A percentile compares a stretch with the other conserved stretches of the same genome.
Evolutionary conservation across 495 filamentous ascomycete genomes (phyloP).

Genomic region (Podospora australis): DNA sequence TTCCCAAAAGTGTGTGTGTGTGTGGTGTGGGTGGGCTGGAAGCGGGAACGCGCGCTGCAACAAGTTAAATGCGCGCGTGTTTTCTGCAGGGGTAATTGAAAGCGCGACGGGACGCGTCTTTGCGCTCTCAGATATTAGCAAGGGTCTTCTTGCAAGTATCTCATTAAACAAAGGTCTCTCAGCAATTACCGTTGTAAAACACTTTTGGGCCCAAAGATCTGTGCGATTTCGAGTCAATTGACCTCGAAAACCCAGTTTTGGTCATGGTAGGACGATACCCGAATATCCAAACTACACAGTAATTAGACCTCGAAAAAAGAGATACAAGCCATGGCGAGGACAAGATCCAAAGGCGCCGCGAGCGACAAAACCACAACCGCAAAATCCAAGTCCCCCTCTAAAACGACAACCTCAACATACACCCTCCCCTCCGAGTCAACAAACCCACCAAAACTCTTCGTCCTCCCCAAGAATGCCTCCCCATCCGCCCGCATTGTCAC

Average conservation of each 20-base stretch:
- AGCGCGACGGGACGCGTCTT: neutral
- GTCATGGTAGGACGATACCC: neutral
- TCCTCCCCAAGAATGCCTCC: constrained; percentile 65
- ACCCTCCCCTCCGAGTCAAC: constrained; percentile 27
- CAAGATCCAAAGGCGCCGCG: constrained; percentile 19
- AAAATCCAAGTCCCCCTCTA: constrained; percentile 6
- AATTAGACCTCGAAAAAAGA: too few relatives aligned
- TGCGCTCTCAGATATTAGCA: too few relatives aligned
- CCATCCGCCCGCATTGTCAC: constrained; percentile 63
- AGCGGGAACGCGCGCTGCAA: neutral
- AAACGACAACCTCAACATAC: constrained; percentile 23
- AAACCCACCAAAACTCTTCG: constrained; percentile 62
- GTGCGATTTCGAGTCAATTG: too few relatives aligned
- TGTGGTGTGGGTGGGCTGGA: neutral
- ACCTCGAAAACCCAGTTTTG: too few relatives aligned
- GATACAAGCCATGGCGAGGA: constrained; percentile 29
- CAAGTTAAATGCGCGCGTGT: neutral
- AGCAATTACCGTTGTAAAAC: too few relatives aligned
- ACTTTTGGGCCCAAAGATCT: too few relatives aligned
- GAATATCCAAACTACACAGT: neutral
- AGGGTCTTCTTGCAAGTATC: too few relatives aligned
- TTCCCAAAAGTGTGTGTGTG: neutral
- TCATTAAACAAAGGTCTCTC: too few relatives aligned
- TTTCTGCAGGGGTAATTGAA: neutral
- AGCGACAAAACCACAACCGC: constrained; percentile 16